A percentile compares a stretch with the other conserved stretches of the same genome.
Conservation (phyloP, 495 filamentous ascomycete genomes). For the Sabuloglossum arenarium region DNA sequence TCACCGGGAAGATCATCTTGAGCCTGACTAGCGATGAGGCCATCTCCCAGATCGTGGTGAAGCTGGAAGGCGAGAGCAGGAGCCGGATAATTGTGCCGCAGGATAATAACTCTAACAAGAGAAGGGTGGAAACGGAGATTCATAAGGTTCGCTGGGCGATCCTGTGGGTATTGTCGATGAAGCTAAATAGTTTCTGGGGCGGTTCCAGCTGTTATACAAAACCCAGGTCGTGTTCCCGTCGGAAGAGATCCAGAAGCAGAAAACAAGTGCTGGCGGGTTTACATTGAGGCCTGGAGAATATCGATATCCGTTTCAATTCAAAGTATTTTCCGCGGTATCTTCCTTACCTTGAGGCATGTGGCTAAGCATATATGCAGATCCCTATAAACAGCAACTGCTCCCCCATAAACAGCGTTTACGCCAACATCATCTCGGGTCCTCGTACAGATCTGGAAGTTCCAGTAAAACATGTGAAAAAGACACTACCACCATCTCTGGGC, state of each 20-base stretch:
- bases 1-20: conserved; percentile 50
- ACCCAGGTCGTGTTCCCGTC: conserved; percentile 42
- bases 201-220: conserved; percentile 40
- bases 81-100: conserved; percentile 31
- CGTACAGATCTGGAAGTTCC: conserved; percentile 37
- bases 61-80: conserved; percentile 76
- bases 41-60: conserved; percentile 65
- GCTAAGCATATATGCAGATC: conserved; percentile 22
- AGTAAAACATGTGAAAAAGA: conserved; percentile 54
- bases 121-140: conserved; percentile 44
- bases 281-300: conserved; percentile 58
- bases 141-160: conserved; percentile 38
- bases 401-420: conserved; percentile 33
- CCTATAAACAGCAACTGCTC: conserved; percentile 83
- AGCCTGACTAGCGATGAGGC: conserved; percentile 38
- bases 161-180: background rate
- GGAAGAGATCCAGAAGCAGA: conserved; percentile 25
- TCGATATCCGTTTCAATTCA: conserved; percentile 82
- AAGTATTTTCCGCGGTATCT: conserved; percentile 23
- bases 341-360: background rate
- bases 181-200: background rate
- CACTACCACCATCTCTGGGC: conserved; percentile 68
- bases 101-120: conserved; percentile 29
- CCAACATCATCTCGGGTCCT: conserved; percentile 32
- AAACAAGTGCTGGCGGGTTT: conserved; percentile 24